A percentile compares a stretch with the other conserved stretches of the same genome.
Conservation (phyloP, 208 protist genomes). For the Trypanosoma mega region DNA sequence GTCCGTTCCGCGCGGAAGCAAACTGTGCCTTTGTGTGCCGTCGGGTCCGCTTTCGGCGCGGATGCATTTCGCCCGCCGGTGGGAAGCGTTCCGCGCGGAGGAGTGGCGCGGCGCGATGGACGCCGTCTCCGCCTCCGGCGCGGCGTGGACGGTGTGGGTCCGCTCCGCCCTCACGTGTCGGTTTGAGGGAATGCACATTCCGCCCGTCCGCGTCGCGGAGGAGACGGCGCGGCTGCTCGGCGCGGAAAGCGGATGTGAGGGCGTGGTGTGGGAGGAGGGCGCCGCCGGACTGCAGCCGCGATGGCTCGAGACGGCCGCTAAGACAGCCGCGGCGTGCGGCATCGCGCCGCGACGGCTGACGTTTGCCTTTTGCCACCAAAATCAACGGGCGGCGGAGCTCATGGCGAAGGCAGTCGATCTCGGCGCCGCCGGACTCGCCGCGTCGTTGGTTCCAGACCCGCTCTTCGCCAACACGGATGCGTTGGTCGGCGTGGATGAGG, state of each 20-base stretch:
- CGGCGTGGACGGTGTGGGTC: constrained; percentile 73
- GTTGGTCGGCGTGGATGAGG: constrained; percentile 27
- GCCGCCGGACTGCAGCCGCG: constrained; percentile 50
- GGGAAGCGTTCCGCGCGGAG: constrained; percentile 48
- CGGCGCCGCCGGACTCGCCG: constrained; percentile 40
- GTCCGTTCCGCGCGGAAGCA: constrained; percentile 26
- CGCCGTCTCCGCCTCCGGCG: constrained; percentile 9
- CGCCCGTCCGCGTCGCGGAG: constrained; percentile 66
- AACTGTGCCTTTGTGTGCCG: constrained; percentile 69
- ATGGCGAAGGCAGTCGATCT: constrained; percentile 51
- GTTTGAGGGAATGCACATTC: constrained; percentile 75
- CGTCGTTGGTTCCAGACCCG: constrained; percentile 22
- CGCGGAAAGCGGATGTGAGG: constrained; percentile 6
- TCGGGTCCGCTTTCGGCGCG: constrained; percentile 59
- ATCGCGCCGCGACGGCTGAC: constrained; percentile 36
- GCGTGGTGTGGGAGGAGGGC: constrained; percentile 68
- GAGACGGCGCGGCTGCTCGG: constrained; percentile 49
- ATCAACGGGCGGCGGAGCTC: constrained; percentile 15
- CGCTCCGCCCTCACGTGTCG: constrained; percentile 73
- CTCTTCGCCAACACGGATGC: constrained; percentile 37
- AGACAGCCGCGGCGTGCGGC: constrained; percentile 69
- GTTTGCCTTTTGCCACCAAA: constrained; percentile 43
- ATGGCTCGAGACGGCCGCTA: constrained; percentile 77
- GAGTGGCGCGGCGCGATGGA: constrained; percentile 25
- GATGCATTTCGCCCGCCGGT: constrained; percentile 45